Conservation (phyloP, 2,329 filamentous ascomycete genomes). For the Zasmidium angulare region DNA sequence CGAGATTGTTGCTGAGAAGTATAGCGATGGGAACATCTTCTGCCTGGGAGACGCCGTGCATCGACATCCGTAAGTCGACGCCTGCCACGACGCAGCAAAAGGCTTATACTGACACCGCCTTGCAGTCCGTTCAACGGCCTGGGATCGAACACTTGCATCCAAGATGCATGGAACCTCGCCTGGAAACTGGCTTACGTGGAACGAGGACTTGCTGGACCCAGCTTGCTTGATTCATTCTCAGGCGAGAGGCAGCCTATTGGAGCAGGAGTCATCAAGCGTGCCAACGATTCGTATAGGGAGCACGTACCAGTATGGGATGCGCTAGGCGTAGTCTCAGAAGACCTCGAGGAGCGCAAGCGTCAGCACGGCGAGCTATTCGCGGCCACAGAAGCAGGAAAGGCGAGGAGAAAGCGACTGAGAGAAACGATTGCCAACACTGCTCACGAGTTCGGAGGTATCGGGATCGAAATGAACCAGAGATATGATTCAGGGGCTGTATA, state of each 20-base stretch:
- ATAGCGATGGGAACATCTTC: slow-evolving; percentile 52
- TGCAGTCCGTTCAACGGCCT: slow-evolving; percentile 52
- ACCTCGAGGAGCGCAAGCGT: slow-evolving; percentile 29
- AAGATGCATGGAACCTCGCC: slow-evolving; percentile 18
- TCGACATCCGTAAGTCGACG: slow-evolving; percentile 49
- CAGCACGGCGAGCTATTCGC: slow-evolving; percentile 32
- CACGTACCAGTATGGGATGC: slow-evolving; percentile 42
- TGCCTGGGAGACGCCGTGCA: slow-evolving; percentile 59
- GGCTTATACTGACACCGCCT: slow-evolving; percentile 49
- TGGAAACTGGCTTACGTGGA: slow-evolving; percentile 25
- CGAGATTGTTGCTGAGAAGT: slow-evolving; percentile 60
- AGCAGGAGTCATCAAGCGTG: slow-evolving; percentile 52
- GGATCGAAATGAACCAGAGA: slow-evolving; percentile 60
- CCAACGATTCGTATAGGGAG: slow-evolving; percentile 58
- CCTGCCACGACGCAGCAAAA: too few species aligned
- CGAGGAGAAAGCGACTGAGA: slow-evolving; percentile 38
- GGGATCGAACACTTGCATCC: slow-evolving; percentile 44
- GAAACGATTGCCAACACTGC: slow-evolving; percentile 31
- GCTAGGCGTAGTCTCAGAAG: slow-evolving; percentile 27
- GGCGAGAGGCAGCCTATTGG: slow-evolving; percentile 40
- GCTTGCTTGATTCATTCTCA: slow-evolving; percentile 32
- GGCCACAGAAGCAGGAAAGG: slow-evolving; percentile 31
- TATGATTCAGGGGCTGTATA: slow-evolving; percentile 48
- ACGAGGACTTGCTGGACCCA: slow-evolving; percentile 19
- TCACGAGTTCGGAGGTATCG: slow-evolving; percentile 54